Evolutionary conservation across 257 asterid species (phyloP).

Genomic region (Sherardia arvensis): DNA sequence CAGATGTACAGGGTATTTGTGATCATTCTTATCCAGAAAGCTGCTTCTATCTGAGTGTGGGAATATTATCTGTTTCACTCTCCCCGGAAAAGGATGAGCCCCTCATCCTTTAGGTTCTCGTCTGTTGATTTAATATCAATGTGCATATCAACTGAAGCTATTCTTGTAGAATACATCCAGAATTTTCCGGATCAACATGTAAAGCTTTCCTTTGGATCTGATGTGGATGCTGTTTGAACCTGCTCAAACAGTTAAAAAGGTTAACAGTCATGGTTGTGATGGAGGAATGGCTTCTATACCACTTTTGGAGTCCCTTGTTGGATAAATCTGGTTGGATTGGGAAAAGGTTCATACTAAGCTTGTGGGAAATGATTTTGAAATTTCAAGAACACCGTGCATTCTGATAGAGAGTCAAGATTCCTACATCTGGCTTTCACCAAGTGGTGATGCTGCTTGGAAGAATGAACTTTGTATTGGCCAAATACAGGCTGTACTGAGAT

Average conservation of each 20-base stretch:
- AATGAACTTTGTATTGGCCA: slow-evolving; percentile 46
- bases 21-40: slow-evolving; percentile 29
- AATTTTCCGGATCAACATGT: slow-evolving; percentile 36
- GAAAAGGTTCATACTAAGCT: slow-evolving; percentile 29
- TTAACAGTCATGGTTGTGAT: slow-evolving; percentile 30
- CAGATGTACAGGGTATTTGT: slow-evolving; percentile 20
- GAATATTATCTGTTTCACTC: slow-evolving; percentile 40
- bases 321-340: slow-evolving; percentile 58
- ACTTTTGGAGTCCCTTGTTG: slow-evolving; percentile 35
- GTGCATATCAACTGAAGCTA: slow-evolving; percentile 38
- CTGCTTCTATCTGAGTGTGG: slow-evolving; percentile 36
- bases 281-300: slow-evolving; percentile 33
- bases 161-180: slow-evolving; percentile 41
- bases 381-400: slow-evolving; percentile 53
- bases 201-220: slow-evolving; percentile 43
- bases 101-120: slow-evolving; percentile 27
- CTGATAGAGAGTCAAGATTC: slow-evolving; percentile 49
- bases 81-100: slow-evolving; percentile 36
- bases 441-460: slow-evolving; percentile 58
- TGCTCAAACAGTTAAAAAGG: slow-evolving; percentile 31
- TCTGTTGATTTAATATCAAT: slow-evolving; percentile 41
- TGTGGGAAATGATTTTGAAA: slow-evolving; percentile 39
- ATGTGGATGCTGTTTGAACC: slow-evolving; percentile 52
- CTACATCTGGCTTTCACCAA: slow-evolving; percentile 30
- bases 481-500: slow-evolving; percentile 31